Conservation (phyloP, 1,284 basidiomycete genomes). For the Rhodotorula sp. region DNA sequence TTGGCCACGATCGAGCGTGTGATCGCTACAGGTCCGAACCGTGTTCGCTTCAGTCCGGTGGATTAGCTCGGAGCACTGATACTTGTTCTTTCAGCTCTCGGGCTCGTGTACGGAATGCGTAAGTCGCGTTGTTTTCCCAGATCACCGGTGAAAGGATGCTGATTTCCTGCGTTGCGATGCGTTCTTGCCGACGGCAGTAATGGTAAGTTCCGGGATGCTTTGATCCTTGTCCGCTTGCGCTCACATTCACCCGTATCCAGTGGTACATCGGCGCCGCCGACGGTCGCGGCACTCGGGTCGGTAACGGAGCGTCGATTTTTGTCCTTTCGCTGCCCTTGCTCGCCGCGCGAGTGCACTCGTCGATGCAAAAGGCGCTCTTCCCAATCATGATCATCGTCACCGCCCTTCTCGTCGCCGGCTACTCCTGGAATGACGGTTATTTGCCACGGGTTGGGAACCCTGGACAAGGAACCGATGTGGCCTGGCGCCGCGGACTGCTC, state of each 20-base stretch:
- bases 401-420: constrained; percentile 37
- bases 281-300: constrained; percentile 61
- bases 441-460: constrained; percentile 30
- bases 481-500: constrained; percentile 39
- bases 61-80: too few species aligned
- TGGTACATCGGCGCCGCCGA: constrained; percentile 62
- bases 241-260: not conserved
- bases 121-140: not conserved
- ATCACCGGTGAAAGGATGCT: too few species aligned
- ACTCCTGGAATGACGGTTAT: constrained; percentile 41
- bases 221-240: too few species aligned
- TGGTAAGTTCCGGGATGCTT: too few species aligned
- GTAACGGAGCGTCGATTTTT: constrained; percentile 58
- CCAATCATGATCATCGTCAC: constrained; percentile 51
- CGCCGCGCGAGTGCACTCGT: constrained; percentile 59
- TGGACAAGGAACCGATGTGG: constrained; percentile 39
- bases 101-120: constrained; percentile 34
- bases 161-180: too few species aligned
- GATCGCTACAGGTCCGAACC: constrained; percentile 4
- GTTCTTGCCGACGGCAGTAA: too few species aligned
- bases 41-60: too few species aligned
- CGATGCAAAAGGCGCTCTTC: constrained; percentile 51
- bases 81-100: not conserved
- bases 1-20: constrained; percentile 38
- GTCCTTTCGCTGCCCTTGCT: constrained; percentile 59